Evolutionary conservation across 192 early-diverging fungal genomes (phyloP).

Genomic region (Coemansia sp.): DNA sequence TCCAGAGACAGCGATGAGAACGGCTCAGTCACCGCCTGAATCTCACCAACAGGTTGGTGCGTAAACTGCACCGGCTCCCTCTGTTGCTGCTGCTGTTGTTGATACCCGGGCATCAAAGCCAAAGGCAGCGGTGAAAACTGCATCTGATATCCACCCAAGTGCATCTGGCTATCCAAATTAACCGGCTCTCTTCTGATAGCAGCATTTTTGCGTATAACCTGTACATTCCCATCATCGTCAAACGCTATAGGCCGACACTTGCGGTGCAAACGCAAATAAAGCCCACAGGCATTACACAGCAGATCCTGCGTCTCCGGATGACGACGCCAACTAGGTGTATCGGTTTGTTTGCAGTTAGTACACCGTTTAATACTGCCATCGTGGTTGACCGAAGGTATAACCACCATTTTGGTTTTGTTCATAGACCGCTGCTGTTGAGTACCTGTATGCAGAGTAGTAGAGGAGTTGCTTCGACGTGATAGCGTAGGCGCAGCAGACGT

Average conservation of each 20-base stretch:
- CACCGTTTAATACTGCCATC: slow-evolving; percentile 50
- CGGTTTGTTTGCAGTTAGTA: slow-evolving; percentile 61
- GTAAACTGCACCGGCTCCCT: background rate
- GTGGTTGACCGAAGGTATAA: slow-evolving; percentile 50
- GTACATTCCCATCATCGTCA: slow-evolving; percentile 37
- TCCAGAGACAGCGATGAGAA: slow-evolving; percentile 7
- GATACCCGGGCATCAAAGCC: background rate
- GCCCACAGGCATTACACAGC: slow-evolving; percentile 68
- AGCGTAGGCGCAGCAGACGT: background rate
- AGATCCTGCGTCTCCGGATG: slow-evolving; percentile 61
- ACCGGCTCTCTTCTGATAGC: slow-evolving; percentile 47
- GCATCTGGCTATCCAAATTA: slow-evolving; percentile 14
- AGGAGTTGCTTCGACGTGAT: slow-evolving; percentile 14
- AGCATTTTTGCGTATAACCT: slow-evolving; percentile 51
- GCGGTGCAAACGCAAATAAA: slow-evolving; percentile 44
- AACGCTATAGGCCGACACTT: slow-evolving; percentile 40
- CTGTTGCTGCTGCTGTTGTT: background rate
- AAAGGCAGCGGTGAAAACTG: background rate
- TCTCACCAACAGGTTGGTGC: background rate
- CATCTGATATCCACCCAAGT: background rate
- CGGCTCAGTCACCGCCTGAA: background rate
- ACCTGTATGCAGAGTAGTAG: background rate
- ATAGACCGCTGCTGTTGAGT: background rate
- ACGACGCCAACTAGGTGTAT: slow-evolving; percentile 66
- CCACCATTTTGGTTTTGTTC: background rate